A percentile compares a stretch with the other conserved stretches of the same genome.
phyloP scores from a whole-genome alignment of 177 flowering plant species.

The Tripterygium wilfordii region DNA sequence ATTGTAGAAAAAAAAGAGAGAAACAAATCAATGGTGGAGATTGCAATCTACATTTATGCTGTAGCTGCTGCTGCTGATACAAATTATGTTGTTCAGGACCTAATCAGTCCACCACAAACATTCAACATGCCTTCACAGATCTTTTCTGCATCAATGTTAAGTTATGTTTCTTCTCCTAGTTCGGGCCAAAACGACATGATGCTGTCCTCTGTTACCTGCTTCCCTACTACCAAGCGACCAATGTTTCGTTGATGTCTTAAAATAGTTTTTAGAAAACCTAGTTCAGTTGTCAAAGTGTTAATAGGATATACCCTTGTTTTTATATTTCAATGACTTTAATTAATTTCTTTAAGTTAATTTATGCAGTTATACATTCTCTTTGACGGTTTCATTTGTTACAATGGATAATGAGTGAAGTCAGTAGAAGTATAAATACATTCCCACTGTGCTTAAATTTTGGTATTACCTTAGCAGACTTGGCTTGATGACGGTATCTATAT shows the following conservation, averaged over 20 bases:
- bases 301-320: slow-evolving; percentile 13
- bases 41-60: too few relatives aligned
- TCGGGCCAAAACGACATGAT: slow-evolving; percentile 13
- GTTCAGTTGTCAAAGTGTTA: slow-evolving; percentile 10
- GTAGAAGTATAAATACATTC: too few relatives aligned
- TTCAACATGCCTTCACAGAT: slow-evolving; percentile 22
- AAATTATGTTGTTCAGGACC: background rate
- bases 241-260: slow-evolving; percentile 29
- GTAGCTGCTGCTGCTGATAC: slow-evolving; percentile 8
- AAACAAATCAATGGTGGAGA: too few relatives aligned
- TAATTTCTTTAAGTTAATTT: too few relatives aligned
- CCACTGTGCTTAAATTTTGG: too few relatives aligned
- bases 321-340: slow-evolving; percentile 8
- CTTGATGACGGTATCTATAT: too few relatives aligned
- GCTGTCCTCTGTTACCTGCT: slow-evolving; percentile 10
- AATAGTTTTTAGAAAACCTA: slow-evolving; percentile 9
- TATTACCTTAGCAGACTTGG: too few relatives aligned
- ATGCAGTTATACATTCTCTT: too few relatives aligned
- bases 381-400: too few relatives aligned
- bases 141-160: slow-evolving; percentile 28
- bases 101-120: slow-evolving; percentile 8
- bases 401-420: too few relatives aligned
- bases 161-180: slow-evolving; percentile 16
- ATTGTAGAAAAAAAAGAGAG: too few relatives aligned
- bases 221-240: slow-evolving; percentile 34